These are phyloP conservation scores for Diversispora epigaea DNA, from an alignment of 192 early-diverging fungal species.

Conservation along the genomic window DNA sequence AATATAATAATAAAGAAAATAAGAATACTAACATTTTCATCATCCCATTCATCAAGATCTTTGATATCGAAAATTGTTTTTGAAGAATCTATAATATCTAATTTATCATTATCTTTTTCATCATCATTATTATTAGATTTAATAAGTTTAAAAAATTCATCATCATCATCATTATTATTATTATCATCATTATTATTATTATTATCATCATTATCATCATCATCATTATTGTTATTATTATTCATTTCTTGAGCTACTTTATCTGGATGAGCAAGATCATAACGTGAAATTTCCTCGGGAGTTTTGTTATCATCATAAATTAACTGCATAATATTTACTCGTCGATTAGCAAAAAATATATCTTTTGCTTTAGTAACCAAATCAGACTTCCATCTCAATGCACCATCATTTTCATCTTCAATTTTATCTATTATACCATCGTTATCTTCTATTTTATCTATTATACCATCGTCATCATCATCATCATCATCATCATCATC, in stretches of 20 bases:
- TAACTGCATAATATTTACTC: slow-evolving; percentile 84
- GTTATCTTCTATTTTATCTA: slow-evolving; percentile 44
- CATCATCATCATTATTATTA: slow-evolving; percentile 54
- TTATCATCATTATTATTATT: slow-evolving; percentile 43
- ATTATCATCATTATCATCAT: slow-evolving; percentile 45
- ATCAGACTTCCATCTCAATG: slow-evolving; percentile 69
- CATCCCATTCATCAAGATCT: slow-evolving; percentile 69
- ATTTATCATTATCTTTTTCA: slow-evolving; percentile 31
- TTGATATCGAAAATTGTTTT: slow-evolving; percentile 58
- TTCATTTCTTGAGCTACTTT: slow-evolving; percentile 44
- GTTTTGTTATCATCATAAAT: slow-evolving; percentile 72
- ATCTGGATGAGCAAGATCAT: slow-evolving; percentile 41
- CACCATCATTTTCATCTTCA: slow-evolving; percentile 57
- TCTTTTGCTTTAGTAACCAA: slow-evolving; percentile 62
- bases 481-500: slow-evolving; percentile 38
- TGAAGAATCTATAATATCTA: slow-evolving; percentile 64
- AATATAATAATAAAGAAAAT: background rate
- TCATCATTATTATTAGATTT: slow-evolving; percentile 29
- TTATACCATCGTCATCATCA: slow-evolving; percentile 36
- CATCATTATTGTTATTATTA: slow-evolving; percentile 38
- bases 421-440: slow-evolving; percentile 46
- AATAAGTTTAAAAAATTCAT: slow-evolving; percentile 61
- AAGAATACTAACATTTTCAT: slow-evolving; percentile 51
- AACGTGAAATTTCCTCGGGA: slow-evolving; percentile 49
- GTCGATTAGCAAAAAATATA: slow-evolving; percentile 54